phyloP scores from a whole-genome alignment of 1,139 yeast genomes.

The Lodderomyces parapsilosis region DNA sequence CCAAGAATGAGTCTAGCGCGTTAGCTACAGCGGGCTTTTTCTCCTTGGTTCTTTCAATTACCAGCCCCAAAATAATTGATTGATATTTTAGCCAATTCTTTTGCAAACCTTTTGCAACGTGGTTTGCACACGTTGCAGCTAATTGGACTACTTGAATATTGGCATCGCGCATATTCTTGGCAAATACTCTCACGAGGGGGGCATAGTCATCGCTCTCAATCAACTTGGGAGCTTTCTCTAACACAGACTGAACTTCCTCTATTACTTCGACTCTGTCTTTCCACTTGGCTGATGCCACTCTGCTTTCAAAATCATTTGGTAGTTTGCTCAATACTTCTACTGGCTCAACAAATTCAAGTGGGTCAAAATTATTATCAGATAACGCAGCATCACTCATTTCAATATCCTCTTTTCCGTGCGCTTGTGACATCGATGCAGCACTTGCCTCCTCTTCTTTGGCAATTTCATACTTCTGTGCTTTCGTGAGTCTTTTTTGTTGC shows the following conservation, averaged over 20 bases:
- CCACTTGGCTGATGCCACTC: conserved; percentile 73
- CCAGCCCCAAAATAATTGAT: conserved; percentile 53
- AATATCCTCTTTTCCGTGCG: conserved; percentile 32
- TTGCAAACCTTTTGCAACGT: conserved; percentile 67
- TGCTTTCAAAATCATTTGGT: conserved; percentile 58
- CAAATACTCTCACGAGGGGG: conserved; percentile 56
- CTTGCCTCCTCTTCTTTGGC: conserved; percentile 19
- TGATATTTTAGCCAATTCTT: conserved; percentile 52
- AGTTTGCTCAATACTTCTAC: conserved; percentile 62
- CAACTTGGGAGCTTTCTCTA: conserved; percentile 51
- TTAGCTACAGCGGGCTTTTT: conserved; percentile 75
- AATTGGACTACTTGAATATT: conserved; percentile 83
- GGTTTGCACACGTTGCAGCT: conserved; percentile 69
- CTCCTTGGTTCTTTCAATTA: conserved; percentile 84
- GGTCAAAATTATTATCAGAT: conserved; percentile 27
- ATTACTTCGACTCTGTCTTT: conserved; percentile 87
- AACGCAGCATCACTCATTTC: conserved; percentile 36
- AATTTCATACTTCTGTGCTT: conserved; percentile 41
- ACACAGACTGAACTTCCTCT: conserved; percentile 58
- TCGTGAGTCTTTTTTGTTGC: conserved; percentile 56
- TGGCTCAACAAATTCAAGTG: conserved; percentile 42
- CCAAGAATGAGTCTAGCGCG: conserved; percentile 64
- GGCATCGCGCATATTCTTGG: conserved; percentile 84
- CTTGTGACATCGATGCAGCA: conserved; percentile 16
- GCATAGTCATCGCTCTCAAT: conserved; percentile 52